A percentile compares a stretch with the other conserved stretches of the same genome.
Conservation (phyloP, 2,329 filamentous ascomycete species). For the Pseudogymnoascus sp. region DNA sequence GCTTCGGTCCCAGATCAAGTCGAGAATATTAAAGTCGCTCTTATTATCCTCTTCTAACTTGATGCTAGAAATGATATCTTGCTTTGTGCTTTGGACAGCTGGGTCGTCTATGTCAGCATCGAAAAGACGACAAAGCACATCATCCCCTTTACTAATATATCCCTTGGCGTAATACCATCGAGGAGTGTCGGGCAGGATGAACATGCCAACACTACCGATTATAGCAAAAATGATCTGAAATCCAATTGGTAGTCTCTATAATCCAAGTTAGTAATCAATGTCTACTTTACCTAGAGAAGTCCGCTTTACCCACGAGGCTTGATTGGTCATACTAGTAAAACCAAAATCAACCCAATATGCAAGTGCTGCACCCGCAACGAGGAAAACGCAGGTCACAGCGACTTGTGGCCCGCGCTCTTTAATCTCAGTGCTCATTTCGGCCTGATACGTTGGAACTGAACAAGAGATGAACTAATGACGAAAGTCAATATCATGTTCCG, state of each 20-base stretch:
- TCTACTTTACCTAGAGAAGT: neutral
- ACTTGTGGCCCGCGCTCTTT: slow-evolving; percentile 28
- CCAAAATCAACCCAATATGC: slow-evolving; percentile 27
- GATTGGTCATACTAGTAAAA: slow-evolving; percentile 22
- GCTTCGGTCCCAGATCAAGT: slow-evolving; percentile 31
- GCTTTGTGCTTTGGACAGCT: slow-evolving; percentile 23
- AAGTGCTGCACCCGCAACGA: slow-evolving; percentile 25
- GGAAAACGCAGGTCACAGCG: slow-evolving; percentile 22
- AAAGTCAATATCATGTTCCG: neutral
- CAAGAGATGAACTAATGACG: slow-evolving; percentile 25
- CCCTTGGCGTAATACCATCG: slow-evolving; percentile 30
- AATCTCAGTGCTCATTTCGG: slow-evolving; percentile 22
- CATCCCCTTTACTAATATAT: slow-evolving; percentile 15
- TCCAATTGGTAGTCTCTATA: slow-evolving; percentile 28
- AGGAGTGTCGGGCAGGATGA: slow-evolving; percentile 29
- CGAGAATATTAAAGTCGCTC: slow-evolving; percentile 24
- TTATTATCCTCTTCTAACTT: slow-evolving; percentile 26
- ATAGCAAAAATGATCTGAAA: slow-evolving; percentile 30
- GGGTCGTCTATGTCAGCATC: slow-evolving; percentile 10
- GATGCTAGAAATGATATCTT: slow-evolving; percentile 28
- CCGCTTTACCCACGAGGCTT: slow-evolving; percentile 24
- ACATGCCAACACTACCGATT: slow-evolving; percentile 25
- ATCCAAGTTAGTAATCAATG: neutral
- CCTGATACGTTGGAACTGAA: slow-evolving; percentile 30
- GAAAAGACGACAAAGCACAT: slow-evolving; percentile 15